phyloP scores from a whole-genome alignment of 441 rosid species.

The Jatropha podagrica region DNA sequence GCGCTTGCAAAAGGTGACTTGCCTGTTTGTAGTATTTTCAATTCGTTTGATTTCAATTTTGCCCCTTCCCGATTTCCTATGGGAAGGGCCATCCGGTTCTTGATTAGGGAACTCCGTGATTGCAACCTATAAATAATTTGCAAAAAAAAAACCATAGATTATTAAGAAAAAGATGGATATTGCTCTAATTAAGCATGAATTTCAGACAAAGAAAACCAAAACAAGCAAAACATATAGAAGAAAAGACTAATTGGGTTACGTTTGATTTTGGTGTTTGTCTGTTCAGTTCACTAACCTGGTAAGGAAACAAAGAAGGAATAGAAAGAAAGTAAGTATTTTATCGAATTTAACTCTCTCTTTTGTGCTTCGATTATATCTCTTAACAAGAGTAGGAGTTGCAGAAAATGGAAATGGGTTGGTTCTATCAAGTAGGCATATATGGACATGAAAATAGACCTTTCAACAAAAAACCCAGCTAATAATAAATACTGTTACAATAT shows the following conservation, averaged over 20 bases:
- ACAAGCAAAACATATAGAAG: background rate
- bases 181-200: background rate
- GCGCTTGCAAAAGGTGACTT: slow-evolving; percentile 95
- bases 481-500: slow-evolving; percentile 11
- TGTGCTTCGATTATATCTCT: background rate
- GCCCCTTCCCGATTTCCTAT: slow-evolving; percentile 84
- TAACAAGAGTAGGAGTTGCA: slow-evolving; percentile 14
- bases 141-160: background rate
- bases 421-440: slow-evolving; percentile 23
- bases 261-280: background rate
- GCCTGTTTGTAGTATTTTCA: slow-evolving; percentile 95
- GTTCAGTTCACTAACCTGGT: slow-evolving; percentile 15
- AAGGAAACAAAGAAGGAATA: slow-evolving; percentile 2
- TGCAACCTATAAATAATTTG: background rate
- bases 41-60: slow-evolving; percentile 98
- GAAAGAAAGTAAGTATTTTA: background rate
- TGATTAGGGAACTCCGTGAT: slow-evolving; percentile 20
- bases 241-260: background rate
- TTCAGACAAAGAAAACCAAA: background rate
- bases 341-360: background rate
- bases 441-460: slow-evolving; percentile 38
- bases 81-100: slow-evolving; percentile 31
- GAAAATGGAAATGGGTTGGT: slow-evolving; percentile 19
- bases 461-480: slow-evolving; percentile 32
- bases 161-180: background rate